Evolutionary conservation across 139 green algal species (phyloP).

Genomic region (Chlamydomonas sphaeroides): DNA sequence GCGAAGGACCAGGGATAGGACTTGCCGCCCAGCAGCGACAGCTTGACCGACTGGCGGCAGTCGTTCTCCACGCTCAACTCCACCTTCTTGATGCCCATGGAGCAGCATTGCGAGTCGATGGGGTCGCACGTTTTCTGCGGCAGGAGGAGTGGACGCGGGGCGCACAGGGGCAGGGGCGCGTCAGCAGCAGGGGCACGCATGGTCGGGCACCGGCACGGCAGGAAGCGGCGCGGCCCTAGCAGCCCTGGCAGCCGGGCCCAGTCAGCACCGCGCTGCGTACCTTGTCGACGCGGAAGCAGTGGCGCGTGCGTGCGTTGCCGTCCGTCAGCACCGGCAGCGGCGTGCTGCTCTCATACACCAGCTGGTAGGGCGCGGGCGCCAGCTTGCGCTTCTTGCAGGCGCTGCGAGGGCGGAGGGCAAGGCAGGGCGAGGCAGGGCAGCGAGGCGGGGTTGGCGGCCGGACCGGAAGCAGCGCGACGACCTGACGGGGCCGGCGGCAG

Average conservation of each 20-base stretch:
- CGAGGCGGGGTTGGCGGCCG: too few species aligned
- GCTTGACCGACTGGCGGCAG: not conserved
- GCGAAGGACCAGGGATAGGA: not conserved
- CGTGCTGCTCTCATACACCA: not conserved
- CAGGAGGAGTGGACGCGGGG: too few species aligned
- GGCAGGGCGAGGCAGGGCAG: not conserved
- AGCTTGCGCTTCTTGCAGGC: not conserved
- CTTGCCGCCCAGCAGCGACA: not conserved
- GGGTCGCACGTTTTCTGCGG: too few species aligned
- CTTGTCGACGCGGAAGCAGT: not conserved
- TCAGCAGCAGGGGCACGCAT: too few species aligned
- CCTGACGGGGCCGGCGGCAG: too few species aligned
- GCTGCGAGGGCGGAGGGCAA: too few species aligned
- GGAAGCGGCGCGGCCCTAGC: too few species aligned
- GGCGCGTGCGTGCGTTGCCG: not conserved
- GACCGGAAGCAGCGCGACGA: too few species aligned
- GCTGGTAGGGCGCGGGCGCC: not conserved
- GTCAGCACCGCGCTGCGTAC: too few species aligned
- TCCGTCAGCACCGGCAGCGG: not conserved
- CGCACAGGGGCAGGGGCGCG: too few species aligned
- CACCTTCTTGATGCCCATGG: slow-evolving; percentile 1
- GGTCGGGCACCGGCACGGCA: too few species aligned
- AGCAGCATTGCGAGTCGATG: not conserved
- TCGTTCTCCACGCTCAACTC: not conserved
- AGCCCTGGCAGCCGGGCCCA: too few species aligned